A percentile compares a stretch with the other conserved stretches of the same genome.
phyloP scores from a whole-genome alignment of 2,329 filamentous ascomycete genomes.

The Aspergillus ustus region DNA sequence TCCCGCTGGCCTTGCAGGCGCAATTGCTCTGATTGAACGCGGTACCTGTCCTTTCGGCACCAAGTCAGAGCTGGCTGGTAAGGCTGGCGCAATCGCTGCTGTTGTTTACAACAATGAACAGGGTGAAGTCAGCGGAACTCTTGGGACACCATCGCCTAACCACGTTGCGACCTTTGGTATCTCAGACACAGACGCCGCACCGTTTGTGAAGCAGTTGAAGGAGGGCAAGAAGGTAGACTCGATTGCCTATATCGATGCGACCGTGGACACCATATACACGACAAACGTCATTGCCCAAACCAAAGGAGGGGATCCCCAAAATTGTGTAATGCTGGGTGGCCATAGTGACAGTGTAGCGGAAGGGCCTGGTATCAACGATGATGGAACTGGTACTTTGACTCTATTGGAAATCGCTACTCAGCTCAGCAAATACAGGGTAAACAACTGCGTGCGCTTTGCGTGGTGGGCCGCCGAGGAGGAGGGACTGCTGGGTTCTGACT shows the following conservation, averaged over 20 bases:
- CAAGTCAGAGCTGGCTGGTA: constrained; percentile 71
- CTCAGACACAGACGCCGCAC: constrained; percentile 62
- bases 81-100: constrained; percentile 72
- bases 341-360: constrained; percentile 65
- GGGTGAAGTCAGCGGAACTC: constrained; percentile 67
- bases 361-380: constrained; percentile 76
- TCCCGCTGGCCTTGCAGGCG: constrained; percentile 59
- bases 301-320: constrained; percentile 60
- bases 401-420: constrained; percentile 63
- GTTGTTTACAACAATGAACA: constrained; percentile 75
- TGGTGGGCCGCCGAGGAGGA: constrained; percentile 69
- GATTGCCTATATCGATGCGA: constrained; percentile 49
- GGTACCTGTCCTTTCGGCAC: constrained; percentile 72
- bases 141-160: constrained; percentile 62
- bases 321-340: constrained; percentile 62
- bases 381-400: constrained; percentile 69
- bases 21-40: constrained; percentile 71
- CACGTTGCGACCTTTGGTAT: constrained; percentile 69
- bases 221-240: constrained; percentile 46
- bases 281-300: constrained; percentile 65
- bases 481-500: constrained; percentile 62
- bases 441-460: constrained; percentile 69
- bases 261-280: constrained; percentile 53
- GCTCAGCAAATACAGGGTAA: constrained; percentile 73
- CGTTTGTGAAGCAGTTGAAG: constrained; percentile 60